phyloP scores from a whole-genome alignment of 805 yeast genomes.

The Pichia gijzeniarum region DNA sequence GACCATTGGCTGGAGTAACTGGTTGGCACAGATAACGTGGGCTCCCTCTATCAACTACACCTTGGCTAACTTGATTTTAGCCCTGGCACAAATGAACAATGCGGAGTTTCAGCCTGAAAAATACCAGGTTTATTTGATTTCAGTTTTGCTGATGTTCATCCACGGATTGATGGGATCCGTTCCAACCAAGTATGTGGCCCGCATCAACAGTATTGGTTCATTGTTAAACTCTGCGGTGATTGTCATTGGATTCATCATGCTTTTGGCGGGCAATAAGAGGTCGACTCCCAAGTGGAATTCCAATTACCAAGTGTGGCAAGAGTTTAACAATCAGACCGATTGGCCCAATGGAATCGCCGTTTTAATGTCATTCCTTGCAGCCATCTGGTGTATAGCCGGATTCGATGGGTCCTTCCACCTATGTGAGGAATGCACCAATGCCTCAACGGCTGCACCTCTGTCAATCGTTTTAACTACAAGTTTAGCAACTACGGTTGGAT shows the following conservation, averaged over 20 bases:
- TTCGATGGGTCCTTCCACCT: slow-evolving; percentile 68
- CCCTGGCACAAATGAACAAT: slow-evolving; percentile 38
- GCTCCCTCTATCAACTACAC: slow-evolving; percentile 53
- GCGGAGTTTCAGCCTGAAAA: slow-evolving; percentile 36
- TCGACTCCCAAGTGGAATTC: slow-evolving; percentile 40
- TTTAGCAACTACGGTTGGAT: slow-evolving; percentile 50
- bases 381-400: slow-evolving; percentile 67
- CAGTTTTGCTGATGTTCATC: slow-evolving; percentile 41
- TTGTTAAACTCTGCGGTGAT: slow-evolving; percentile 40
- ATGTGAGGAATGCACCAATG: slow-evolving; percentile 62
- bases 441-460: slow-evolving; percentile 57
- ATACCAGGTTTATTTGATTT: slow-evolving; percentile 44
- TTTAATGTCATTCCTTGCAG: slow-evolving; percentile 50
- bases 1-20: slow-evolving; percentile 57
- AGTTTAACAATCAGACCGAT: slow-evolving; percentile 44
- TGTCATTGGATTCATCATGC: slow-evolving; percentile 44
- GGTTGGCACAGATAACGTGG: slow-evolving; percentile 55
- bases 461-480: slow-evolving; percentile 54
- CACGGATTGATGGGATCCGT: slow-evolving; percentile 42
- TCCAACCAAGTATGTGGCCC: slow-evolving; percentile 49
- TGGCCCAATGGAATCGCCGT: slow-evolving; percentile 55
- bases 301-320: slow-evolving; percentile 44
- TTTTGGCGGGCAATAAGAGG: slow-evolving; percentile 43
- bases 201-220: slow-evolving; percentile 44
- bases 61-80: slow-evolving; percentile 50